Evolutionary conservation across 345 rosid species (phyloP), one percentile per base, ranked within the genome.

Genomic region (Lepidium aucheri): DNA sequence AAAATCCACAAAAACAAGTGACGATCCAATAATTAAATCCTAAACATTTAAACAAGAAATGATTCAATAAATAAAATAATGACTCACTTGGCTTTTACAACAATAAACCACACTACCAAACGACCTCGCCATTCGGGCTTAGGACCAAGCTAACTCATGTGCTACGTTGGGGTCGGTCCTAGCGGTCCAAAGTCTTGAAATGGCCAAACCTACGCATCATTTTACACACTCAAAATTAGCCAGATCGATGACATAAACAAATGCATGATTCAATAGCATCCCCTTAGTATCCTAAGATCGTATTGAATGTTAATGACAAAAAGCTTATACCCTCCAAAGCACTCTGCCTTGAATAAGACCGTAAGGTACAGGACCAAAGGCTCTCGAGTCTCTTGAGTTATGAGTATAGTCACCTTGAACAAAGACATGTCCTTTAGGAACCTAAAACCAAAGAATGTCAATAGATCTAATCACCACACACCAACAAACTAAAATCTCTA

Each of bases 391-490:
- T 33, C 50, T 65, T 0, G 96, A 81, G 51, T 75, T 67, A 47
- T 81, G 74, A 50, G 53, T 73, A 76, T 85, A 72, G 77, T 88
- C 98, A 47, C 98, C 98, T 65, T 83, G 79, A 5, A 86, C 69
- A 83, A 91, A 87, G 32, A 88, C 63, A 68, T 83, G 89, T 50
- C 96, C 96, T 76, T 61, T 71, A 2, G 96, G 96, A 66, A 88
- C 90, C 98, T 89, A 50, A 11, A 58, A 73, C 24, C 53, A 34
- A 51, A 17, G 14, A 64, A 65, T 15, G 8, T 65, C n/a, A 28
- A 24, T 24, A 46, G 13, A 46, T 30, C 20, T 61, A 28, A 11
- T 15, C 24, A 9, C 26, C 53, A 50, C 14, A 53, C 24, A 3
- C 54, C 40, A 26, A 51, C 7, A 42, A 51, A 44, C 18, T 17